Percentiles rank a stretch among this genome's conserved stretches.
Conservation (phyloP, 805 yeast genomes). For the Starmerella cellae region DNA sequence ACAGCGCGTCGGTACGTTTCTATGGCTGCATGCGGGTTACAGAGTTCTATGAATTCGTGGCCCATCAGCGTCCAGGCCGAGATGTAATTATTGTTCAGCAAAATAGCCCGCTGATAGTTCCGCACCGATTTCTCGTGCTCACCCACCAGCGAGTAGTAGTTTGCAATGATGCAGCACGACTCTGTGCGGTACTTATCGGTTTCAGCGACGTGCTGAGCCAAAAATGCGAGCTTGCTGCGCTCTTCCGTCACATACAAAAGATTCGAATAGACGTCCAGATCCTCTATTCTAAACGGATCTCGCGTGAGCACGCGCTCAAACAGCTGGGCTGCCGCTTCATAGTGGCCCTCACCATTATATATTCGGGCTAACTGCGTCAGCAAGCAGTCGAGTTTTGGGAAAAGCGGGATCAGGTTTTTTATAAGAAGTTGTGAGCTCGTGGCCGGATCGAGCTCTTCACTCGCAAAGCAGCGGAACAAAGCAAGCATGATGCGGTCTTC, state of each 20-base stretch:
- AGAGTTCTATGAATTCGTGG: slow-evolving; percentile 91
- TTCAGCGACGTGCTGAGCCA: slow-evolving; percentile 74
- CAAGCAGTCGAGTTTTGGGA: slow-evolving; percentile 64
- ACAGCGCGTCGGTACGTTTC: slow-evolving; percentile 90
- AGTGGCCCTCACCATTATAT: slow-evolving; percentile 74
- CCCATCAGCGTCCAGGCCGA: slow-evolving; percentile 99
- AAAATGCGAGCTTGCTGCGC: slow-evolving; percentile 62
- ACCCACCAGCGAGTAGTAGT: slow-evolving; percentile 78
- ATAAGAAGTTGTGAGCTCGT: slow-evolving; percentile 6
- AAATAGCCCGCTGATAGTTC: slow-evolving; percentile 81
- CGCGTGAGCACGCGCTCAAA: slow-evolving; percentile 59
- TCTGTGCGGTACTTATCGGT: slow-evolving; percentile 85
- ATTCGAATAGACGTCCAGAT: slow-evolving; percentile 86
- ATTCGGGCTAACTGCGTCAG: slow-evolving; percentile 72
- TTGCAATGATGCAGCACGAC: slow-evolving; percentile 87
- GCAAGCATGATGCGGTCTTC: slow-evolving; percentile 29
- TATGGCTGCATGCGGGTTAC: slow-evolving; percentile 94
- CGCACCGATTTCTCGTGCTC: slow-evolving; percentile 92
- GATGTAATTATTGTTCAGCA: slow-evolving; percentile 63
- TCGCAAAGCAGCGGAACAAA: slow-evolving; percentile 52
- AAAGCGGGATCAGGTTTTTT: slow-evolving; percentile 33
- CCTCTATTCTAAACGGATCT: slow-evolving; percentile 83
- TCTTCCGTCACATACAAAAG: slow-evolving; percentile 89
- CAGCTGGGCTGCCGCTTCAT: slow-evolving; percentile 59
- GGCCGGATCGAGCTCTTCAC: slow-evolving; percentile 51